phyloP scores from a whole-genome alignment of 352 stramenopile genomes.

The Pythium dissimile region DNA sequence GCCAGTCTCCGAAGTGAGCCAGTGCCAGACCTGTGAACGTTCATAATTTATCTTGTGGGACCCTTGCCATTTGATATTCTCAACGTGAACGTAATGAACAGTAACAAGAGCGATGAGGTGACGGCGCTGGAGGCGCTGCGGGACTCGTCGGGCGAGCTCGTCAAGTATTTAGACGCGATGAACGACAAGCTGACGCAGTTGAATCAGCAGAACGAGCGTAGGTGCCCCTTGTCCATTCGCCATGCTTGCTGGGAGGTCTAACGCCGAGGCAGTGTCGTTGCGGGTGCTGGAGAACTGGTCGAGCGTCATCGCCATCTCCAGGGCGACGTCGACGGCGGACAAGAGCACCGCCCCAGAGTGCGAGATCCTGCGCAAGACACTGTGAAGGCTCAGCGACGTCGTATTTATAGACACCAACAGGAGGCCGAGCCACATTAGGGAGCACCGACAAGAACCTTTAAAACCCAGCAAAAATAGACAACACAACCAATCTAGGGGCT shows the following conservation, averaged over 20 bases:
- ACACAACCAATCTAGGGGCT: background rate
- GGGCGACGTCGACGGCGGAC: slow-evolving; percentile 30
- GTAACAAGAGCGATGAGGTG: slow-evolving; percentile 70
- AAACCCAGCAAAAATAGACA: background rate
- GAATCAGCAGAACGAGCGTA: slow-evolving; percentile 82
- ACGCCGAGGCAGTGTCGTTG: slow-evolving; percentile 64
- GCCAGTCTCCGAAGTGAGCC: slow-evolving; percentile 4
- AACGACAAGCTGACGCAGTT: slow-evolving; percentile 71
- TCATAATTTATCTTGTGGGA: slow-evolving; percentile 2
- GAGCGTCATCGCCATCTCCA: slow-evolving; percentile 73
- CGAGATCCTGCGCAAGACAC: slow-evolving; percentile 58
- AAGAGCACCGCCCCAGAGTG: slow-evolving; percentile 24
- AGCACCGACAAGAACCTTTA: background rate
- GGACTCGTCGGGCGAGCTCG: slow-evolving; percentile 71
- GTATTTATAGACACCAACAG: slow-evolving; percentile 21
- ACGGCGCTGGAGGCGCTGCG: slow-evolving; percentile 73
- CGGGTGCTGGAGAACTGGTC: slow-evolving; percentile 82
- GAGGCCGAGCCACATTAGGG: too few species aligned
- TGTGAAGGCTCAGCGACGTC: slow-evolving; percentile 12
- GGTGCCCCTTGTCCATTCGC: slow-evolving; percentile 9
- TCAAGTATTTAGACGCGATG: slow-evolving; percentile 72
- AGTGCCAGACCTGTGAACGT: slow-evolving; percentile 11
- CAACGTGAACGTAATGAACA: slow-evolving; percentile 13
- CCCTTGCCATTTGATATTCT: slow-evolving; percentile 13
- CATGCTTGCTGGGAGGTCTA: background rate